Evolutionary conservation across 345 rosid genomes (phyloP), one percentile per base, ranked within the genome.

Genomic region (Gossypium thurberi): DNA sequence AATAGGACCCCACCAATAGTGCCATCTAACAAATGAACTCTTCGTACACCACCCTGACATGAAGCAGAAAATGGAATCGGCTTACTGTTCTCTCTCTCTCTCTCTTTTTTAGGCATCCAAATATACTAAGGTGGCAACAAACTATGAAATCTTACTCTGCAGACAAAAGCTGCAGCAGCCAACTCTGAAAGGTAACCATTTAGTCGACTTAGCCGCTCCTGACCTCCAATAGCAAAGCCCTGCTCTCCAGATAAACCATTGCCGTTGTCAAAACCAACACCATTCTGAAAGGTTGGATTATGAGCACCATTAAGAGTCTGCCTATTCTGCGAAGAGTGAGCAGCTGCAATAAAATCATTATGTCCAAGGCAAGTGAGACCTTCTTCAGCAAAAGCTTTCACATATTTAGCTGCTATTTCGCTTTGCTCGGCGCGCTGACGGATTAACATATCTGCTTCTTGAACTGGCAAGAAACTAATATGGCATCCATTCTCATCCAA

Each of bases 141-240:
- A 46, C 12, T 10, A 74, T 64, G 6, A 1, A 18, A 61, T 83
- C 89, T 86, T 77, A 94, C 98, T 74, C 89, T 85, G 84, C 97
- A 92, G 74, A 94, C 98, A 70, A 92, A 94, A 28, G 97, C 97
- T 55, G 98, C 98, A 58, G 97, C 98, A 65, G 96, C 97, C 72
- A 94, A 81, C 79, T 94, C 98, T 65, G 97, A 87, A 73, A 92
- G 91, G 74, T 90, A 92, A 33, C 95, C 97, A 67, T 86, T 84
- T 75, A 57, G 76, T 73, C 95, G 87, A 78, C 95, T 92, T 72
- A 81, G 92, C 62, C 89, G 85, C 72, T 94, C 97, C 70, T 87
- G 85, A 78, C 97, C 98, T 63, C 98, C 98, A 73, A 94, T 87
- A 58, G 98, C 97, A 88, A 94, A 94, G 66, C 98, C 98, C 79